phyloP scores from a whole-genome alignment of 2,329 filamentous ascomycete species.

The Magnaporthales sp. region DNA sequence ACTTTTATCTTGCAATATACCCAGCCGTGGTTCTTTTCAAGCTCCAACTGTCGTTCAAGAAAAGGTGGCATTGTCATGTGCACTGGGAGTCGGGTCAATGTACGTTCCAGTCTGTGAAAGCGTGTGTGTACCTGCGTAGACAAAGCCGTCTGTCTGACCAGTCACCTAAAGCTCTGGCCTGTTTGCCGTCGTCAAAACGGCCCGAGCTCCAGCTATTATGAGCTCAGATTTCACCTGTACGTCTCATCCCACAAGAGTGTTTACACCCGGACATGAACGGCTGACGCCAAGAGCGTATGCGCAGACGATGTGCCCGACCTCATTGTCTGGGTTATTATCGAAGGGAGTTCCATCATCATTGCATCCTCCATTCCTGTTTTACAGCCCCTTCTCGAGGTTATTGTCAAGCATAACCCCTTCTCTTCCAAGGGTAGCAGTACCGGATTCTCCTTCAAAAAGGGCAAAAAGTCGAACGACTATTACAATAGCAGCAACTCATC shows the following conservation, averaged over 20 bases:
- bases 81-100: background rate
- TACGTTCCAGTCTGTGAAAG: background rate
- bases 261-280: background rate
- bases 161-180: background rate
- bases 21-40: background rate
- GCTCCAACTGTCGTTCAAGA: background rate
- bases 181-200: background rate
- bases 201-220: background rate
- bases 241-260: background rate
- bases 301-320: background rate
- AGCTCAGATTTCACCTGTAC: background rate
- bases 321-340: background rate
- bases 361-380: background rate
- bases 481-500: background rate
- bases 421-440: background rate
- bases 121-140: background rate
- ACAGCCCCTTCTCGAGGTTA: background rate
- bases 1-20: background rate
- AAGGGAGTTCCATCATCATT: background rate
- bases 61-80: background rate
- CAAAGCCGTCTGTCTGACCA: background rate
- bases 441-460: background rate
- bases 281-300: background rate
- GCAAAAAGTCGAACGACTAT: background rate
- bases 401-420: background rate